These are phyloP conservation scores for Microbotryum saponariae DNA, from an alignment of 1,284 basidiomycete genomes.

Conservation along the genomic window DNA sequence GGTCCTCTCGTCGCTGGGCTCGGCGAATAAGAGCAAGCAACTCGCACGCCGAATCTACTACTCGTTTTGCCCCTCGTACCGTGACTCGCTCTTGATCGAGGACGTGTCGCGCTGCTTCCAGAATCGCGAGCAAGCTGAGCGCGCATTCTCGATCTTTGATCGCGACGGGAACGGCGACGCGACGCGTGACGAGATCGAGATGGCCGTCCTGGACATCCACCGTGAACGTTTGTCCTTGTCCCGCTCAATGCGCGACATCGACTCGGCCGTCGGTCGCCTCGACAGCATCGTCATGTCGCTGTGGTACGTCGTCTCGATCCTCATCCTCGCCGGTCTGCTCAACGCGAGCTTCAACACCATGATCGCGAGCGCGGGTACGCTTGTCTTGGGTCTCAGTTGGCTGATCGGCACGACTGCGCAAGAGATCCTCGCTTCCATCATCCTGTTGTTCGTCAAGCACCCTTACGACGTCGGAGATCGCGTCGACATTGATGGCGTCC, in stretches of 20 bases:
- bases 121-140: constrained; percentile 56
- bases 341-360: constrained; percentile 36
- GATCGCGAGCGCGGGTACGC: constrained; percentile 34
- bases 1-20: constrained; percentile 68
- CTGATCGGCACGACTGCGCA: constrained; percentile 49
- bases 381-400: constrained; percentile 37
- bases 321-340: constrained; percentile 37
- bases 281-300: constrained; percentile 38
- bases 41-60: constrained; percentile 79
- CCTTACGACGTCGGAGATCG: constrained; percentile 78
- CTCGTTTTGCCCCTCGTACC: constrained; percentile 64
- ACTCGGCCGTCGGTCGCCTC: constrained; percentile 65
- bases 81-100: constrained; percentile 55
- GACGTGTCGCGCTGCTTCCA: constrained; percentile 71
- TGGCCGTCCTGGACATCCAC: constrained; percentile 71
- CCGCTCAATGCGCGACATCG: constrained; percentile 81
- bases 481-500: constrained; percentile 48
- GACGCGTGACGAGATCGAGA: constrained; percentile 64
- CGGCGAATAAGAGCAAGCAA: constrained; percentile 72
- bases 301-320: constrained; percentile 35
- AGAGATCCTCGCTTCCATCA: constrained; percentile 40
- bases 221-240: constrained; percentile 76
- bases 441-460: constrained; percentile 59
- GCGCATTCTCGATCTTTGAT: constrained; percentile 69
- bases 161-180: constrained; percentile 74